Percentiles rank a stretch among this genome's conserved stretches.
Evolutionary conservation across 2,329 filamentous ascomycete species (phyloP).

Genomic region (Aspergillus sp.): DNA sequence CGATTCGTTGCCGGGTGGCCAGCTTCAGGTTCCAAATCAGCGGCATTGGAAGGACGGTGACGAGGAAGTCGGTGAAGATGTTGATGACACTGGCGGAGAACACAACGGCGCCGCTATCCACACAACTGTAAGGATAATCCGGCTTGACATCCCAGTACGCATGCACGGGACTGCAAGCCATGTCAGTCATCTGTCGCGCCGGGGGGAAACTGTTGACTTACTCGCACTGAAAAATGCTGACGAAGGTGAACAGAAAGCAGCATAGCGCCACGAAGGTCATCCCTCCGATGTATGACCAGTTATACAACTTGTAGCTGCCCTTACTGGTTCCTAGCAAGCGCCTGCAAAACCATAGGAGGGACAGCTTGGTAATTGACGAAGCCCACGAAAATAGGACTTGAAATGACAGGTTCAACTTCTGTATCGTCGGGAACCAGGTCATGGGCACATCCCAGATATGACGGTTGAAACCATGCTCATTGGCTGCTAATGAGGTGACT

Average conservation of each 20-base stretch:
- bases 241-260: conserved; percentile 21
- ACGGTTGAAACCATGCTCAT: conserved; percentile 28
- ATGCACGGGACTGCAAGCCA: conserved; percentile 18
- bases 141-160: conserved; percentile 25
- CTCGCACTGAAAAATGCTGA: conserved; percentile 34
- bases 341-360: conserved; percentile 29
- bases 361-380: conserved; percentile 28
- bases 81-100: conserved; percentile 30
- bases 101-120: conserved; percentile 20
- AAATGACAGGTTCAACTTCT: conserved; percentile 29
- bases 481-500: conserved; percentile 23
- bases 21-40: conserved; percentile 33
- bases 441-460: conserved; percentile 35
- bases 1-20: conserved; percentile 25
- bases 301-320: conserved; percentile 17
- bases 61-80: conserved; percentile 28
- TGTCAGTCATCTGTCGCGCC: conserved; percentile 3
- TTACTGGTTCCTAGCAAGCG: conserved; percentile 21
- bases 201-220: conserved; percentile 14
- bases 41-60: conserved; percentile 31
- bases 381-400: conserved; percentile 30
- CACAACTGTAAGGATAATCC: conserved; percentile 17
- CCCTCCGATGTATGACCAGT: conserved; percentile 13
- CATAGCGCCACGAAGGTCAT: conserved; percentile 25
- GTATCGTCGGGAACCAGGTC: conserved; percentile 17